Evolutionary conservation across 2,329 filamentous ascomycete genomes (phyloP).

Genomic region (Hymenoscyphus occultus): DNA sequence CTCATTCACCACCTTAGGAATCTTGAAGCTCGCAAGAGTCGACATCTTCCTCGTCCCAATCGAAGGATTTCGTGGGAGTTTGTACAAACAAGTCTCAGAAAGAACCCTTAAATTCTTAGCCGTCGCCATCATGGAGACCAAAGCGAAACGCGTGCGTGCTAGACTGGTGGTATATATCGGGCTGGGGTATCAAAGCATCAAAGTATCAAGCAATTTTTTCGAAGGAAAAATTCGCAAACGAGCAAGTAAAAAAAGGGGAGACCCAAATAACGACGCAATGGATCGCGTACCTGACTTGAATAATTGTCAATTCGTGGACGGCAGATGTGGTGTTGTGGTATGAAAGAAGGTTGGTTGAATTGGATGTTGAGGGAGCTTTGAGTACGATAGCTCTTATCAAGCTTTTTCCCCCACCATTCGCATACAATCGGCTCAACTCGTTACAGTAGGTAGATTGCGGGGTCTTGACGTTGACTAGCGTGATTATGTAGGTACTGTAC

Average conservation of each 20-base stretch:
- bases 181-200: neutral
- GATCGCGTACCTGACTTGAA: neutral
- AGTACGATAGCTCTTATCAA: neutral
- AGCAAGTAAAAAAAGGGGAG: neutral
- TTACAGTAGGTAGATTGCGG: neutral
- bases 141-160: neutral
- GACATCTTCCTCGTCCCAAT: slow-evolving; percentile 25
- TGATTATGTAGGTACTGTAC: too few relatives aligned
- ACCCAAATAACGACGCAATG: neutral
- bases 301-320: neutral
- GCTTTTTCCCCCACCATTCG: neutral
- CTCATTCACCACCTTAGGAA: slow-evolving; percentile 85
- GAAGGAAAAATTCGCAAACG: neutral
- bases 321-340: neutral
- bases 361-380: neutral
- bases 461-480: neutral
- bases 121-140: neutral
- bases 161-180: too few relatives aligned
- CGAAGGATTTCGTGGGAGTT: neutral
- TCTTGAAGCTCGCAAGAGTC: slow-evolving; percentile 74
- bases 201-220: too few relatives aligned
- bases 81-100: neutral
- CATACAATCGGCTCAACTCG: neutral
- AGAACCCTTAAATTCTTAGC: neutral
- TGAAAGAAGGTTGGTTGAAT: neutral